Evolutionary conservation across 805 yeast genomes (phyloP).

Genomic region (Kodamaea neixiangensis): DNA sequence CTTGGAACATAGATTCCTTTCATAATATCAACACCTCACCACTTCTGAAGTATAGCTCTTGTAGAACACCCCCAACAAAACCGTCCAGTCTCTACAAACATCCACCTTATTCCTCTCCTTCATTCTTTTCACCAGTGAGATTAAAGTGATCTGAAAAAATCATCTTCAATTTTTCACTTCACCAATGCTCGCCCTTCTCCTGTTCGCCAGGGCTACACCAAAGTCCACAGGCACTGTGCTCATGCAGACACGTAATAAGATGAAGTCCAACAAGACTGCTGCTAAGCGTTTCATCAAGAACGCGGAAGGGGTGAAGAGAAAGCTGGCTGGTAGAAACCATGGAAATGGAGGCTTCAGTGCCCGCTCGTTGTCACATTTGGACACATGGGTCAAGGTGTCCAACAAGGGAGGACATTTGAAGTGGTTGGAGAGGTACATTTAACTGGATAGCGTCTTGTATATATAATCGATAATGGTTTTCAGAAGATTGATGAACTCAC

Average conservation of each 20-base stretch:
- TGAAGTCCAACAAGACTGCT: slow-evolving; percentile 84
- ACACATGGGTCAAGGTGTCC: slow-evolving; percentile 57
- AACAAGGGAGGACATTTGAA: slow-evolving; percentile 56
- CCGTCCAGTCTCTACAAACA: no score
- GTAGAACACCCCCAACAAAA: no score
- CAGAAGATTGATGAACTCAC: neutral
- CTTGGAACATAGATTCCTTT: no score
- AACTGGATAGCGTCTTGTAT: slow-evolving; percentile 4
- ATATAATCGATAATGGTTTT: neutral
- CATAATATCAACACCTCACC: no score
- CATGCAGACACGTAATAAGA: slow-evolving; percentile 44
- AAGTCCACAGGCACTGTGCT: slow-evolving; percentile 20
- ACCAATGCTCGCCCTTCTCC: slow-evolving; percentile 14
- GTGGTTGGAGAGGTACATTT: slow-evolving; percentile 49
- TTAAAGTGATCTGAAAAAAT: neutral
- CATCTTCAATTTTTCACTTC: slow-evolving; percentile 1
- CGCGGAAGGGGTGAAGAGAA: slow-evolving; percentile 57
- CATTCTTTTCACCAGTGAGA: neutral
- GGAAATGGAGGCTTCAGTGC: slow-evolving; percentile 89
- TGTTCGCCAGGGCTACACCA: slow-evolving; percentile 18
- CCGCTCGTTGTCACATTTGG: slow-evolving; percentile 56
- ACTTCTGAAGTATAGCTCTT: no score
- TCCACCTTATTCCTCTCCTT: neutral
- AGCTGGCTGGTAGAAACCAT: slow-evolving; percentile 82
- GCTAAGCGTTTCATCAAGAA: slow-evolving; percentile 85